A percentile compares a stretch with the other conserved stretches of the same genome.
phyloP scores from a whole-genome alignment of 352 stramenopile species.

The Sclerospora graminicola region DNA sequence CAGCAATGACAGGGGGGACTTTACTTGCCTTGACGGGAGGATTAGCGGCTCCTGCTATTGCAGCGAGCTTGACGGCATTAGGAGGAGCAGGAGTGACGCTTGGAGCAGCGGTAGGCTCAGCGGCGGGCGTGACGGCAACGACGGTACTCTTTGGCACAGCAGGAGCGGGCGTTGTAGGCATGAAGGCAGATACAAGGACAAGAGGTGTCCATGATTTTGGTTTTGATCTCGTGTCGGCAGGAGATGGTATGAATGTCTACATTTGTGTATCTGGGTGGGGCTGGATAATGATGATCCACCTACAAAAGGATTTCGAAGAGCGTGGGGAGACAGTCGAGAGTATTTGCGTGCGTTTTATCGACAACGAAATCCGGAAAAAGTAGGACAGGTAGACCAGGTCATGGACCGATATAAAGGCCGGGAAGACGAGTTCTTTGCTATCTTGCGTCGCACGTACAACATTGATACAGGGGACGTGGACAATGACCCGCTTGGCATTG shows the following conservation, averaged over 20 bases:
- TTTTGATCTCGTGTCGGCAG: constrained; percentile 71
- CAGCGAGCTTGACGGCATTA: constrained; percentile 40
- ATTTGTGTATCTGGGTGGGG: constrained; percentile 80
- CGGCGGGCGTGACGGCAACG: constrained; percentile 49
- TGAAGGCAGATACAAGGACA: constrained; percentile 71
- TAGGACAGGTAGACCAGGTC: constrained; percentile 71
- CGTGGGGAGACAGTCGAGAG: constrained; percentile 72
- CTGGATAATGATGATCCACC: constrained; percentile 66
- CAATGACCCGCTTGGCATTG: constrained; percentile 39
- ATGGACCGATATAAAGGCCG: constrained; percentile 75
- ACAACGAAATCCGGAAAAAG: constrained; percentile 54
- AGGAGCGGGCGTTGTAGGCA: constrained; percentile 61
- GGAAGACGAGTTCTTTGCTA: constrained; percentile 75
- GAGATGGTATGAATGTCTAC: constrained; percentile 84
- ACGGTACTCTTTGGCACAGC: constrained; percentile 77
- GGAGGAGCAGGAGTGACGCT: constrained; percentile 56
- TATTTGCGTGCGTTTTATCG: constrained; percentile 73
- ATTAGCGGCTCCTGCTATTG: constrained; percentile 50
- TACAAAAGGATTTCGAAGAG: constrained; percentile 42
- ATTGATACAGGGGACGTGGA: constrained; percentile 23
- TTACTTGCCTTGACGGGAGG: constrained; percentile 68
- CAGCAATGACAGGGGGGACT: constrained; percentile 56
- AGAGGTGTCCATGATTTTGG: constrained; percentile 68
- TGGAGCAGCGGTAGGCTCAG: constrained; percentile 41
- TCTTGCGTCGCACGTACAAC: constrained; percentile 53